phyloP scores from a whole-genome alignment of 2,329 filamentous ascomycete genomes.

The Pyricularia grisea region DNA sequence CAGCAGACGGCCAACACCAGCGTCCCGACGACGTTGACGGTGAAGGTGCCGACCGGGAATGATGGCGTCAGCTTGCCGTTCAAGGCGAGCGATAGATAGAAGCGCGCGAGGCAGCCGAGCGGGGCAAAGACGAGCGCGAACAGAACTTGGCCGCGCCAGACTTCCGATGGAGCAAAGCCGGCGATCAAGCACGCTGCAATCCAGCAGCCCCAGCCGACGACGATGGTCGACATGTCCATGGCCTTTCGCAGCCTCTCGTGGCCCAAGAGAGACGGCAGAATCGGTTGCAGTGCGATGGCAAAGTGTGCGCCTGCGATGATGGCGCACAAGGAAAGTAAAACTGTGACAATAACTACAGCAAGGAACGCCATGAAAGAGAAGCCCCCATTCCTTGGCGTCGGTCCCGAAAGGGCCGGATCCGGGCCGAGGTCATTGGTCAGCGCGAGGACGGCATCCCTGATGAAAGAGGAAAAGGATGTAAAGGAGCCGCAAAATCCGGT shows the following conservation, averaged over 20 bases:
- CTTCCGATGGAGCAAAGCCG: conserved; percentile 54
- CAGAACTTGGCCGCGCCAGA: conserved; percentile 54
- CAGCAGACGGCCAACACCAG: conserved; percentile 65
- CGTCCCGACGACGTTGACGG: conserved; percentile 71
- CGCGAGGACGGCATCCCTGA: conserved; percentile 57
- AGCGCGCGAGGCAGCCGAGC: conserved; percentile 65
- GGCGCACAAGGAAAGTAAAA: conserved; percentile 60
- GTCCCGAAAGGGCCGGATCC: conserved; percentile 23
- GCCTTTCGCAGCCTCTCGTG: conserved; percentile 35
- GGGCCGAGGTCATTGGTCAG: conserved; percentile 64
- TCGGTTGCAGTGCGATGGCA: conserved; percentile 49
- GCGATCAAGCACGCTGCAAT: conserved; percentile 64
- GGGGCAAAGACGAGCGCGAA: conserved; percentile 80
- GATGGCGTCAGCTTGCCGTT: conserved; percentile 50
- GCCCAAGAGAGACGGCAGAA: conserved; percentile 46
- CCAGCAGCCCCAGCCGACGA: conserved; percentile 69
- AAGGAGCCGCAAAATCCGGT: conserved; percentile 66
- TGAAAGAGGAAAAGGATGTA: conserved; percentile 62
- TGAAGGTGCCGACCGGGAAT: conserved; percentile 83
- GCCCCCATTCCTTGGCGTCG: conserved; percentile 47
- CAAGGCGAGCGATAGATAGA: conserved; percentile 61
- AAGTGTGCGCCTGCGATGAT: conserved; percentile 68
- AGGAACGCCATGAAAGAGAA: conserved; percentile 77
- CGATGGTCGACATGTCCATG: conserved; percentile 52
- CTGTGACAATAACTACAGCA: conserved; percentile 63